Evolutionary conservation across 257 asterid species (phyloP), one percentile per base, ranked within the genome.

Genomic region (Echites panduratus): DNA sequence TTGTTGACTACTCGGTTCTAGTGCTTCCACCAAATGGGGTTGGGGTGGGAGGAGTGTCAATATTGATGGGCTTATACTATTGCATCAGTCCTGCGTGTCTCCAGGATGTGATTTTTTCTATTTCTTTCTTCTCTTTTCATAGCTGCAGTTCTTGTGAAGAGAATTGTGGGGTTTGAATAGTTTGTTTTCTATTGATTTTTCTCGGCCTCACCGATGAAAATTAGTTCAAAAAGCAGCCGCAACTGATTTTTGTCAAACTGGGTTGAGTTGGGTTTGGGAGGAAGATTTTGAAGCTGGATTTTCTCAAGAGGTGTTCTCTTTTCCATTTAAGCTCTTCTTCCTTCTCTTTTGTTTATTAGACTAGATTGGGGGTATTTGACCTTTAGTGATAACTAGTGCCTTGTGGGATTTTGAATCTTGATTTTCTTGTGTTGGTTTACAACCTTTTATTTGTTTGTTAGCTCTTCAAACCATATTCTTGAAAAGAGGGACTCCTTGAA

Each of bases 251-350:
- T n/a, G 7, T 44, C 65, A 53, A 70, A 9, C n/a, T 32, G 38
- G 54, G 38, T 43, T 50, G 27, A 20, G 22, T 20, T 14, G 57
- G 35, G 53, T 73, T 43, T 48, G 5, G 20, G 26, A n/a, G 35
- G 52, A 48, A 22, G 70, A 62, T 69, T 53, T 53, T 29, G 74
- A 68, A 69, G 75, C 64, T 75, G 64, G 73, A 22, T 29, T 75
- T 58, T 64, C 52, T 44, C 69, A 19, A 27, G 73, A 56, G 73
- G 61, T 54, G 69, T 67, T 52, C 57, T 45, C 50, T 74, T 22
- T 35, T 35, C 47, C 57, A 35, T 45, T 47, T 13, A 17, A 59
- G 54, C 52, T 59, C 29, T 19, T 27, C 11, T 29, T 72, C 41
- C 0, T 35, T 19, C 52, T 20, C 6, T 19, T 48, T 73, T 9